Conservation (phyloP, 2,329 filamentous ascomycete species). For the Onygena corvina region DNA sequence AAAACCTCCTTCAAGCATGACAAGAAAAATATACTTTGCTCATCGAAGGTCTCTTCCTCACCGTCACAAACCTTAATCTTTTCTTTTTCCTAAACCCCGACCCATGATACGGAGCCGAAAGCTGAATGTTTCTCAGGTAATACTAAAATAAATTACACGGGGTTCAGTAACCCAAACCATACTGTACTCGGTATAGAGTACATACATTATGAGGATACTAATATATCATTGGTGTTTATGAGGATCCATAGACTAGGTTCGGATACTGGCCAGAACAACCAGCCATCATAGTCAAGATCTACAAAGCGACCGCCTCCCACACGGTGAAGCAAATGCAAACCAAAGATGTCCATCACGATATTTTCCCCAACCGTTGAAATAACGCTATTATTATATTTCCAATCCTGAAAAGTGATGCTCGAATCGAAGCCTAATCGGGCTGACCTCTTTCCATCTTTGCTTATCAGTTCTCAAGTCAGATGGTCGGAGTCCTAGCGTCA, state of each 20-base stretch:
- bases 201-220: too few relatives aligned
- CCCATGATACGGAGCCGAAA: background rate
- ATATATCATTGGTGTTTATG: background rate
- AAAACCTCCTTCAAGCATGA: background rate
- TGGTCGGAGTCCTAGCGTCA: background rate
- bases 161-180: background rate
- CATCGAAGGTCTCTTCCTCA: background rate
- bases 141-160: slow-evolving; percentile 1
- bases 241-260: background rate
- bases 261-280: slow-evolving; percentile 1
- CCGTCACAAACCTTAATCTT: background rate
- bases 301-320: background rate
- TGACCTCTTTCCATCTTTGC: background rate
- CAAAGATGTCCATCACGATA: too few relatives aligned
- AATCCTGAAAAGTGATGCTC: background rate
- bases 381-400: background rate
- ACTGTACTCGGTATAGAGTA: too few relatives aligned
- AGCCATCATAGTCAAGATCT: slow-evolving; percentile 3
- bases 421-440: background rate
- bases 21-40: background rate
- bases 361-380: background rate
- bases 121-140: background rate
- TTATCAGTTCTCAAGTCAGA: too few relatives aligned
- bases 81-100: background rate
- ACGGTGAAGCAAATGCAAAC: background rate